Evolutionary conservation across 768 basidiomycete genomes (phyloP).

Genomic region (Pleurotus platypus): DNA sequence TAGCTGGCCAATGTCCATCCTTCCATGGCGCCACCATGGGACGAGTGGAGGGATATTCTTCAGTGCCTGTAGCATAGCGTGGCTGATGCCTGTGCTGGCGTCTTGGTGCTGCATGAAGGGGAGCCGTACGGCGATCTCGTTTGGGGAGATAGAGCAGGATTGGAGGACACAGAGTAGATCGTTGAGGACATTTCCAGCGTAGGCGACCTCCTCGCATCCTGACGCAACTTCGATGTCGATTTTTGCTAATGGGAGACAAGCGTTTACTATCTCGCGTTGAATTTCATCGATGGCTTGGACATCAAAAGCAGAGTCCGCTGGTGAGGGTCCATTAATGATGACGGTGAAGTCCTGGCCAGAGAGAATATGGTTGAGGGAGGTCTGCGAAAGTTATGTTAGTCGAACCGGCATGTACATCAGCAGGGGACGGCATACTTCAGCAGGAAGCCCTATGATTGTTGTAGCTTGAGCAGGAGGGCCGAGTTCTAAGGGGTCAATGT

Average conservation of each 20-base stretch:
- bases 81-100: not conserved
- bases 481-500: no score
- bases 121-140: not conserved
- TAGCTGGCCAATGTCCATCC: not conserved
- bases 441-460: not conserved
- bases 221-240: not conserved
- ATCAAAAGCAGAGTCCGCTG: not conserved
- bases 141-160: not conserved
- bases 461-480: no score
- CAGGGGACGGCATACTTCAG: not conserved
- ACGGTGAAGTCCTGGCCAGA: not conserved
- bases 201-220: not conserved
- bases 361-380: not conserved
- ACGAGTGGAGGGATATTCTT: not conserved
- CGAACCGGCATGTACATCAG: not conserved
- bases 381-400: not conserved
- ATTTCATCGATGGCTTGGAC: not conserved
- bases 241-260: not conserved
- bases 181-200: not conserved
- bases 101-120: not conserved
- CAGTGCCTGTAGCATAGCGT: not conserved
- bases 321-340: not conserved
- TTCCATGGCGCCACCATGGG: not conserved
- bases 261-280: not conserved
- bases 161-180: not conserved